phyloP scores from a whole-genome alignment of 2,329 filamentous ascomycete species.

The Calonectria hongkongensis region DNA sequence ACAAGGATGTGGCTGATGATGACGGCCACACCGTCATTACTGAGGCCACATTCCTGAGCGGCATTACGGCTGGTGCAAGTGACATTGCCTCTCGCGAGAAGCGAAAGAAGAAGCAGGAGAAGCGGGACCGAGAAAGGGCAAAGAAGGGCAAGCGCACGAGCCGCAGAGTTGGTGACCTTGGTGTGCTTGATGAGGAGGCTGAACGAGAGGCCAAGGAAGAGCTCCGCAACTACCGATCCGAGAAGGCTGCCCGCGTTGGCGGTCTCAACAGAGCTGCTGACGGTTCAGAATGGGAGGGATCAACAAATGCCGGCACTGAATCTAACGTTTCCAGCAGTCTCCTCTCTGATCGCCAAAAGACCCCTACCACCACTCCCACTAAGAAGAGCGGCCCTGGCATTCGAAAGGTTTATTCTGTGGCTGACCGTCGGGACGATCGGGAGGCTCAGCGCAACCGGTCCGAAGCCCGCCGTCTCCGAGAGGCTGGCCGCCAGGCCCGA shows the following conservation, averaged over 20 bases:
- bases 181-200: constrained; percentile 77
- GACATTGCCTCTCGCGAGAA: constrained; percentile 74
- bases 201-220: constrained; percentile 80
- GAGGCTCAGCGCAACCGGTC: constrained; percentile 73
- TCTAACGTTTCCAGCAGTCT: constrained; percentile 79
- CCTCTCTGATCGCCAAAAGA: constrained; percentile 74
- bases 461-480: constrained; percentile 74
- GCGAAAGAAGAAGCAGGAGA: constrained; percentile 71
- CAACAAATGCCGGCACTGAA: constrained; percentile 77
- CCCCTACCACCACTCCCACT: constrained; percentile 69
- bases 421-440: constrained; percentile 71
- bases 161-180: constrained; percentile 72
- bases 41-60: constrained; percentile 68
- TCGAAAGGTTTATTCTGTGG: constrained; percentile 77
- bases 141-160: constrained; percentile 67
- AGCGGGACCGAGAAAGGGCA: constrained; percentile 63
- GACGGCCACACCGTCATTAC: constrained; percentile 68
- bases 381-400: constrained; percentile 65
- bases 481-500: constrained; percentile 68
- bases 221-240: constrained; percentile 88
- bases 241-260: constrained; percentile 90
- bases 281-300: constrained; percentile 86
- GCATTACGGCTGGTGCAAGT: constrained; percentile 75
- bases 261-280: constrained; percentile 91
- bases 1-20: constrained; percentile 80